These are phyloP conservation scores for Colletotrichum tabaci DNA, from an alignment of 2,329 filamentous ascomycete species.

Conservation along the genomic window DNA sequence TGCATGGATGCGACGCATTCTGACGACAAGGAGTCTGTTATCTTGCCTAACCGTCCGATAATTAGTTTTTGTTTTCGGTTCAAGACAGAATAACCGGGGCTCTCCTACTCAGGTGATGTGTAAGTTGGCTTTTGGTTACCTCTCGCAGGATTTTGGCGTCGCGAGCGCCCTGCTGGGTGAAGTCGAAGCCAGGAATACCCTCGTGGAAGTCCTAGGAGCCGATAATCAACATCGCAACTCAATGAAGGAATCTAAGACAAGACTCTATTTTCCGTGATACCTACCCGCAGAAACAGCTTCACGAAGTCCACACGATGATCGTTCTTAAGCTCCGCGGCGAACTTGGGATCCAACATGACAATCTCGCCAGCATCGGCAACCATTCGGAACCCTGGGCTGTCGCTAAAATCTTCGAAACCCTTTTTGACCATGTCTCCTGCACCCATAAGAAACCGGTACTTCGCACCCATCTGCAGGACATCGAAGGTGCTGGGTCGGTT, in stretches of 20 bases:
- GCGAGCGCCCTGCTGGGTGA: conserved; percentile 25
- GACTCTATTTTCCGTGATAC: background rate
- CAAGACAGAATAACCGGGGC: background rate
- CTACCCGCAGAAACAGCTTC: conserved; percentile 19
- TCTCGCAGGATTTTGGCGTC: conserved; percentile 23
- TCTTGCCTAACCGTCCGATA: background rate
- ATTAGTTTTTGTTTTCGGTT: background rate
- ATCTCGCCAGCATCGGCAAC: conserved; percentile 26
- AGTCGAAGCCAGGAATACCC: conserved; percentile 18
- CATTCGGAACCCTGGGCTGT: conserved; percentile 18
- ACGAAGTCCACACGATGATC: conserved; percentile 25
- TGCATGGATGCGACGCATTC: conserved; percentile 24
- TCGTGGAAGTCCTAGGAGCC: conserved; percentile 19
- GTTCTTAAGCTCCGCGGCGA: conserved; percentile 18
- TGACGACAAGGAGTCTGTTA: conserved; percentile 12
- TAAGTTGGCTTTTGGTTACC: conserved; percentile 27
- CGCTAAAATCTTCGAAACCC: background rate
- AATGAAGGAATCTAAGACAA: too few species aligned
- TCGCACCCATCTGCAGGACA: conserved; percentile 14
- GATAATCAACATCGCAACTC: background rate
- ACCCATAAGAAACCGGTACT: conserved; percentile 25
- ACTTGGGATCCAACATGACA: conserved; percentile 25
- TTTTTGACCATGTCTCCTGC: conserved; percentile 5
- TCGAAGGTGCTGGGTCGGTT: conserved; percentile 13
- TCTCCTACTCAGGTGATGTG: conserved; percentile 17